A percentile compares a stretch with the other conserved stretches of the same genome.
Evolutionary conservation across 1,139 yeast genomes (phyloP).

Genomic region (Debaryomycetaceae sp.): DNA sequence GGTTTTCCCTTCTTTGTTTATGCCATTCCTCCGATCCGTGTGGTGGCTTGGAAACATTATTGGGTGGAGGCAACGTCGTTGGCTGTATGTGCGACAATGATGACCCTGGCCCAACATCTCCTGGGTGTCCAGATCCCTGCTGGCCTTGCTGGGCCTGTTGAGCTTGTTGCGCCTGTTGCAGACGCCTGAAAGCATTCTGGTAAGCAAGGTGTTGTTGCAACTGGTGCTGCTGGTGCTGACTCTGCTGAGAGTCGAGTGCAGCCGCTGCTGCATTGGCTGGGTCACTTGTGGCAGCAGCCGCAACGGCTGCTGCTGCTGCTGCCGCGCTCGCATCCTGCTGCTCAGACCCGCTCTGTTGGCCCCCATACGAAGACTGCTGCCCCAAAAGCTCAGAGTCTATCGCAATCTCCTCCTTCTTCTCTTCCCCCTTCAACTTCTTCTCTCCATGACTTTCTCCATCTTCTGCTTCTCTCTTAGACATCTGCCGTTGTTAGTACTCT

Average conservation of each 20-base stretch:
- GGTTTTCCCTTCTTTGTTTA: slow-evolving; percentile 79
- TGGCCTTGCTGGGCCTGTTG: slow-evolving; percentile 10
- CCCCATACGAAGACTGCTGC: slow-evolving; percentile 36
- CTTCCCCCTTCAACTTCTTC: slow-evolving; percentile 24
- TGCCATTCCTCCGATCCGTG: slow-evolving; percentile 89
- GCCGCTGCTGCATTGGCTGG: slow-evolving; percentile 16
- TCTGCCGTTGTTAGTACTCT: slow-evolving; percentile 7
- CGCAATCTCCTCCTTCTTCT: slow-evolving; percentile 35
- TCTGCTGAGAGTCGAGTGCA: slow-evolving; percentile 17
- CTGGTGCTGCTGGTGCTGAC: slow-evolving; percentile 19
- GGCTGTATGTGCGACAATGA: slow-evolving; percentile 21
- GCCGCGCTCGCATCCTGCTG: slow-evolving; percentile 23
- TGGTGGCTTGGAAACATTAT: slow-evolving; percentile 43
- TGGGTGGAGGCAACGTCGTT: slow-evolving; percentile 31
- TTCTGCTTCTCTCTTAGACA: slow-evolving; percentile 31
- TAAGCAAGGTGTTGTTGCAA: slow-evolving; percentile 28
- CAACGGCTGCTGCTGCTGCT: slow-evolving; percentile 34
- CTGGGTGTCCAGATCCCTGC: slow-evolving; percentile 8
- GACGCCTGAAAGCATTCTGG: slow-evolving; percentile 28
- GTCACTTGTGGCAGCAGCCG: slow-evolving; percentile 24
- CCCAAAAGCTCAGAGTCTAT: slow-evolving; percentile 49
- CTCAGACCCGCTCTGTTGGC: slow-evolving; percentile 5
- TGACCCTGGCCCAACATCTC: neutral
- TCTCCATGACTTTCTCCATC: slow-evolving; percentile 16
- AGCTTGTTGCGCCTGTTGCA: slow-evolving; percentile 13